Base-by-base conservation (phyloP, 805 yeast species). In the Zygosaccharomyces rouxii region DNA sequence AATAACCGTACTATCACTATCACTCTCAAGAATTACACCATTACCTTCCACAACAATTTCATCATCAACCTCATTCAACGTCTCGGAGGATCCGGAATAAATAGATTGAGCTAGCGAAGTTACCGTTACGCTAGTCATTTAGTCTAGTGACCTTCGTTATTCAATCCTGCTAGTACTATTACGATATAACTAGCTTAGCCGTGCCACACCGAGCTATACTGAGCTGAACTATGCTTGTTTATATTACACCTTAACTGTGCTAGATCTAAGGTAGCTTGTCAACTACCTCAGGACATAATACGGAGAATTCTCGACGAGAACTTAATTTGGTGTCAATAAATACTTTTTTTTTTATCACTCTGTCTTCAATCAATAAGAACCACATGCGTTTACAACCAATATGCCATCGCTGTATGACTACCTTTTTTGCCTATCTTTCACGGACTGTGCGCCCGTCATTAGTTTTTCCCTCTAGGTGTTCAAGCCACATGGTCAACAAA, bases 101-200 rank as follows among this genome's bases (percentile, higher is more conserved):
- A 40, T 29, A 16, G 44, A 40, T n/a, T 29, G 44, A 5, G 37
- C 44, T 16, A 40, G 26, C 25, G 44, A 29, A n/a, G 23, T 40
- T n/a, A 40, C 44, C 9, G 44, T 40, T 16, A 40, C 44, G 10
- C 35, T 40, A 9, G 44, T 40, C 44, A 40, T 40, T 33, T 9
- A 18, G 14, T 9, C 11, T 9, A 16, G 2, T 33, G 18, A n/a
- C 4, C 18, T n/a, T 16, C 18, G 11, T 30, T 4, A 33, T 10
- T 33, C 18, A 33, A 33, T 7, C 35, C 21, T 16, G 35, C 35
- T 18, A 33, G 10, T 33, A 16, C 10, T 16, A 33, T 19, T 18
- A 33, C 19, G 18, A 33, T 2, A 4, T 14, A 33, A 14, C 28
- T 25, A 5, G 19, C 35, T 33, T 33, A 18, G 16, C 4, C 7